phyloP scores from a whole-genome alignment of 2,329 filamentous ascomycete species.

The Ophiostoma populinum region DNA sequence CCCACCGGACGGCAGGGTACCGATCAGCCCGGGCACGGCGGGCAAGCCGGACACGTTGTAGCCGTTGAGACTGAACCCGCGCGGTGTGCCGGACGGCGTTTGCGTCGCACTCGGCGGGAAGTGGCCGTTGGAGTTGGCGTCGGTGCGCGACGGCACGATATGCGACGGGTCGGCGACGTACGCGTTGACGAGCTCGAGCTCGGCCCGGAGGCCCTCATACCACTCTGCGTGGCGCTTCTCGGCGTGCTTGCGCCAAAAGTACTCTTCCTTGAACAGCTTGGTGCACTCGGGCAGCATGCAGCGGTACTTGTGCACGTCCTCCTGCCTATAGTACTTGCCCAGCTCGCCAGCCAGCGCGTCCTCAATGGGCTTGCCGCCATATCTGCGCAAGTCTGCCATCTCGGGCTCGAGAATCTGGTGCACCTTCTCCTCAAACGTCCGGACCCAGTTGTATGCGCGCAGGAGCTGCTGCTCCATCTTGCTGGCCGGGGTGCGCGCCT shows the following conservation, averaged over 20 bases:
- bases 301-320: constrained; percentile 91
- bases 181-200: constrained; percentile 82
- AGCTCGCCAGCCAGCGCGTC: constrained; percentile 80
- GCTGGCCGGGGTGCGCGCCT: constrained; percentile 47
- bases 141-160: constrained; percentile 81
- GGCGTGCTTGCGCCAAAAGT: constrained; percentile 96
- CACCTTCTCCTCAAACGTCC: constrained; percentile 94
- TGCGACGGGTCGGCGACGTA: constrained; percentile 91
- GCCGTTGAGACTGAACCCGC: constrained; percentile 75
- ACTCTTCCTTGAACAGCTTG: constrained; percentile 91
- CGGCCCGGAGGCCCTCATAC: constrained; percentile 61
- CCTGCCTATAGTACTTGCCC: constrained; percentile 78
- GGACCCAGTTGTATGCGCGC: constrained; percentile 96
- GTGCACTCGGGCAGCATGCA: constrained; percentile 93
- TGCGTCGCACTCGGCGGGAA: constrained; percentile 71
- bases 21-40: no score
- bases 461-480: constrained; percentile 87
- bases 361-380: constrained; percentile 74
- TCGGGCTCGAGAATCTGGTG: constrained; percentile 84
- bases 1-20: constrained; percentile 29
- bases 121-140: constrained; percentile 90
- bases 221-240: constrained; percentile 91
- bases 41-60: no score
- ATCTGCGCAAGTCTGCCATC: constrained; percentile 69
- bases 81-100: constrained; percentile 64